These are phyloP conservation scores for Diaporthe sp. DNA, from an alignment of 2,329 filamentous ascomycete species.

Conservation along the genomic window DNA sequence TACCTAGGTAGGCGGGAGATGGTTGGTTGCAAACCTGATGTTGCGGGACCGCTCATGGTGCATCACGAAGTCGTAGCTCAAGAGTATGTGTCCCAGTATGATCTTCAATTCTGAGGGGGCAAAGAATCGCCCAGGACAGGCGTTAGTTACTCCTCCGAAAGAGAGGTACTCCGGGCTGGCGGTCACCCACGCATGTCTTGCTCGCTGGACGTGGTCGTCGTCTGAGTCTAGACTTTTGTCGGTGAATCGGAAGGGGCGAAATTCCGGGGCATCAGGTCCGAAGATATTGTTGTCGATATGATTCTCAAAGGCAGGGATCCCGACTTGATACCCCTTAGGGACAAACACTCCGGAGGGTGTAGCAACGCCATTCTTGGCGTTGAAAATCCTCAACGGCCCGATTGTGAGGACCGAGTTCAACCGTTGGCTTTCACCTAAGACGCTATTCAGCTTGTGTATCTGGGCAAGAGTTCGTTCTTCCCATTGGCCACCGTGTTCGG, in stretches of 20 bases:
- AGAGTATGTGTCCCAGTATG: constrained; percentile 44
- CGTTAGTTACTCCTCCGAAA: constrained; percentile 55
- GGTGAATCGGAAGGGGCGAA: constrained; percentile 54
- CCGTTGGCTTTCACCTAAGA: constrained; percentile 57
- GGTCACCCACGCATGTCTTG: constrained; percentile 31
- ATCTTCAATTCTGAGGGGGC: constrained; percentile 53
- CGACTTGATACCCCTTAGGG: constrained; percentile 53
- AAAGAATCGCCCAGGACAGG: constrained; percentile 56
- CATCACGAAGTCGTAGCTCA: constrained; percentile 45
- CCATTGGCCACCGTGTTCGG: constrained; percentile 44
- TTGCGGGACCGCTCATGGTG: neutral
- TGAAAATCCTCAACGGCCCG: constrained; percentile 53
- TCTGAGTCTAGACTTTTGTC: constrained; percentile 1
- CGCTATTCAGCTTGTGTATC: constrained; percentile 56
- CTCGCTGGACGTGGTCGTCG: neutral
- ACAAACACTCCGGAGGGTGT: constrained; percentile 52
- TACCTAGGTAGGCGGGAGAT: constrained; percentile 33
- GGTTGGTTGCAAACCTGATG: constrained; percentile 26
- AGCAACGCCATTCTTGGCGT: constrained; percentile 45
- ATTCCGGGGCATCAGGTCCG: constrained; percentile 48
- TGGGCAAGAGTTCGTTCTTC: constrained; percentile 53
- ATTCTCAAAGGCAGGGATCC: constrained; percentile 51
- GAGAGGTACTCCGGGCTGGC: constrained; percentile 44
- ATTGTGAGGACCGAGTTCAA: constrained; percentile 55
- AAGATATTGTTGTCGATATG: constrained; percentile 52